These are phyloP conservation scores for Aschersonia sp. DNA, from an alignment of 2,329 filamentous ascomycete species.

Conservation along the genomic window DNA sequence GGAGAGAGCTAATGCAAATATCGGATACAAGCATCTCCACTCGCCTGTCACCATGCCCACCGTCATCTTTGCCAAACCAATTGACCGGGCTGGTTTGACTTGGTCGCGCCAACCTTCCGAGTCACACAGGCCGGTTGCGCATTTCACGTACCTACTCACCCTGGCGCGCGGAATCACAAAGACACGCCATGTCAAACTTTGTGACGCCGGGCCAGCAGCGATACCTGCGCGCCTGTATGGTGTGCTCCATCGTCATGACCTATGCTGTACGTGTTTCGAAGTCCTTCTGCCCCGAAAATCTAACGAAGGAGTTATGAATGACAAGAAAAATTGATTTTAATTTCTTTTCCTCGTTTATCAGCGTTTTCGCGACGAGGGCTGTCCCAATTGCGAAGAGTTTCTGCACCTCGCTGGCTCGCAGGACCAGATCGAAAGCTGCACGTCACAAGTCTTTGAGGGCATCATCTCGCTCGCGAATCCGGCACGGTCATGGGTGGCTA, in stretches of 20 bases:
- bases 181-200: conserved; percentile 33
- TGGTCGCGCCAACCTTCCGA: no score
- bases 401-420: conserved; percentile 65
- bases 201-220: conserved; percentile 64
- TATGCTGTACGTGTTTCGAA: conserved; percentile 40
- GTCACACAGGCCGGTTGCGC: not conserved
- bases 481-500: conserved; percentile 82
- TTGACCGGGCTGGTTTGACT: no score
- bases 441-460: conserved; percentile 90
- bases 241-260: conserved; percentile 88
- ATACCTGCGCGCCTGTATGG: conserved; percentile 92
- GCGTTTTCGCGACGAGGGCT: conserved; percentile 78
- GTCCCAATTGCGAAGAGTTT: conserved; percentile 92
- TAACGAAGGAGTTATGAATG: not conserved
- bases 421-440: conserved; percentile 83
- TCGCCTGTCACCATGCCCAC: not conserved
- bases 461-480: conserved; percentile 76
- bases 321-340: not conserved
- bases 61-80: not conserved
- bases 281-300: not conserved
- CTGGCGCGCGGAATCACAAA: not conserved
- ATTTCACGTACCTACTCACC: not conserved
- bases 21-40: conserved; percentile 4
- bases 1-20: not conserved
- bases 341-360: conserved; percentile 16